Conservation (phyloP, 768 basidiomycete species). For the Ramaria sp. region DNA sequence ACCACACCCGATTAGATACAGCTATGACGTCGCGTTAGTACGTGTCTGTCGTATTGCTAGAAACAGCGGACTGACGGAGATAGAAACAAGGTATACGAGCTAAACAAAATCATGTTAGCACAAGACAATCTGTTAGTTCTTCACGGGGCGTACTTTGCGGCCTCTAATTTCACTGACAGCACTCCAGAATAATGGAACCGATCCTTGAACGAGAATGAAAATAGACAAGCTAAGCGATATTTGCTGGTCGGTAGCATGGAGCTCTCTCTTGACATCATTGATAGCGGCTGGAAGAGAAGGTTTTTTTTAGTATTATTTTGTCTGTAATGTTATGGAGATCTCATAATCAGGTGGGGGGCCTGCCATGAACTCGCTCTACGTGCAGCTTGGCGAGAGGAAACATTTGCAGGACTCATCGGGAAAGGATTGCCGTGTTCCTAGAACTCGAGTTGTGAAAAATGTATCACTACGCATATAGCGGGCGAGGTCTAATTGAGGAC, state of each 20-base stretch:
- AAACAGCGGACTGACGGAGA: conserved; percentile 11
- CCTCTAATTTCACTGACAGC: conserved; percentile 67
- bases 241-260: conserved; percentile 48
- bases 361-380: background rate
- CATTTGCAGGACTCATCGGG: no score
- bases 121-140: background rate
- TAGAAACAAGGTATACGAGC: conserved; percentile 18
- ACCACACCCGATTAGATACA: conserved; percentile 42
- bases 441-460: background rate
- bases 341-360: background rate
- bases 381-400: no score
- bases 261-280: conserved; percentile 42
- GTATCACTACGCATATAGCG: no score
- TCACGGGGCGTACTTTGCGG: conserved; percentile 39
- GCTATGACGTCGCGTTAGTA: conserved; percentile 48
- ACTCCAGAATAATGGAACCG: conserved; percentile 57
- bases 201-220: conserved; percentile 68
- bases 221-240: conserved; percentile 60
- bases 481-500: no score
- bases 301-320: background rate
- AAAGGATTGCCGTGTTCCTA: background rate
- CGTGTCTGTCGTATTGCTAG: conserved; percentile 8
- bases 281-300: conserved; percentile 42
- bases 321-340: background rate
- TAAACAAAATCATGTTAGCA: background rate